phyloP scores from a whole-genome alignment of 108 stramenopile genomes.

The Nannochloropsis salina region DNA sequence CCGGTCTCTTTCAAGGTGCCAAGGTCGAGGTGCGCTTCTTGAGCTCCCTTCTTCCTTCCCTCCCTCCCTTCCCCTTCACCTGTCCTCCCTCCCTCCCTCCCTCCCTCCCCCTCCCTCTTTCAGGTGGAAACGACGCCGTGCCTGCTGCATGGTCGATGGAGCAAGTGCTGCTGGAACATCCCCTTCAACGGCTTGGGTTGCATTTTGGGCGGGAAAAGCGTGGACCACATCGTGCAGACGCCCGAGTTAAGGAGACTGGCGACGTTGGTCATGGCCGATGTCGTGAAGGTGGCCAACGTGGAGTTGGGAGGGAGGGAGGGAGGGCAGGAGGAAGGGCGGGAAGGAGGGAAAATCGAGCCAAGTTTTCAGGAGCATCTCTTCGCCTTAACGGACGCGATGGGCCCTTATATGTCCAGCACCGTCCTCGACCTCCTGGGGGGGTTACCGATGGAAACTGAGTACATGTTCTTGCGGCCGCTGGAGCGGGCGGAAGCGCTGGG shows the following conservation, averaged over 20 bases:
- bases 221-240: background rate
- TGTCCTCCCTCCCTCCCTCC: background rate
- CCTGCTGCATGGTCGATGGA: background rate
- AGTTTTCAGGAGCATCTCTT: background rate
- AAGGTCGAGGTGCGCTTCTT: background rate
- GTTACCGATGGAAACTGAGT: background rate
- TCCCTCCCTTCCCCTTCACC: background rate
- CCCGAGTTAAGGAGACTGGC: background rate
- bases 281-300: background rate
- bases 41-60: background rate
- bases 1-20: background rate
- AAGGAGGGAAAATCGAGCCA: background rate
- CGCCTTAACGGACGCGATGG: background rate
- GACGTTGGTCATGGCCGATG: background rate
- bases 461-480: background rate
- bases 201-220: background rate
- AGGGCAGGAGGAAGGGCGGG: background rate
- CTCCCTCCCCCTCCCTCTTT: background rate
- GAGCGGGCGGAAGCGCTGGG: background rate
- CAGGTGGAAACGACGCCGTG: slow-evolving; percentile 7
- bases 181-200: background rate
- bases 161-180: slow-evolving; percentile 6
- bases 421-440: background rate
- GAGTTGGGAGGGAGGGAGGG: background rate
- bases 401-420: background rate